Evolutionary conservation across 768 basidiomycete species (phyloP), one percentile per base, ranked within the genome.

Genomic region (Hypholoma sublateritium): DNA sequence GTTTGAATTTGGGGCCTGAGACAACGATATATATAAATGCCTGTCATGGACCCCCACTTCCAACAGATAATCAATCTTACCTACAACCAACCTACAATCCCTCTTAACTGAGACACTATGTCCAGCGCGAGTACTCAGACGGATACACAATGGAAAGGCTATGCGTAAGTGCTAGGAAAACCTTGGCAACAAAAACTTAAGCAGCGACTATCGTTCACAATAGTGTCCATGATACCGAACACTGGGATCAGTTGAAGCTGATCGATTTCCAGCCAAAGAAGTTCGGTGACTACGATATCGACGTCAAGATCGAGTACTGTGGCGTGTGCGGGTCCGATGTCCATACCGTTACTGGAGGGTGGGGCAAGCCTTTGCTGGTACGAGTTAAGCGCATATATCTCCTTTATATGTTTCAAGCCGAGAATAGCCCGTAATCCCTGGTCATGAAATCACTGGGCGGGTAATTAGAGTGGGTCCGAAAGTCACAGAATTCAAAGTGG

Each of bases 401-500:
- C 5, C 17, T 42, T n/a, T 50, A 9, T 6, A 24, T 21, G 44
- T 14, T 56, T 32, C 21, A 43, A 19, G 36, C 16, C 13, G 21
- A 22, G 17, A 35, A 24, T 52, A 73, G 70, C 76, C 74, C 36
- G 48, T 76, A 25, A 74, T 77, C 41, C 65, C 72, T 34, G 78
- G 80, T 8, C 83, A 86, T 64, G 83, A 85, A 68, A 82, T 87
- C 52, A 75, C 82, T 45, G 85, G 85, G 2, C 69, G 69, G 9
- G 83, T 80, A 35, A 75, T 75, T 16, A 70, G 74, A 13, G 81
- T 88, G 54, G 85, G 87, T 1, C 67, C 77, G 5, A 75, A 82
- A 41, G 84, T 86, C 45, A 74, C 64, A 3, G 77, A 77, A 48
- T 76, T 86, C 72, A 82, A 83, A 62, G 73, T 78, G 6, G 85